Percentiles rank a stretch among this genome's conserved stretches.
Conservation (phyloP, 2,329 filamentous ascomycete genomes). For the Ceratocystis ficicola region DNA sequence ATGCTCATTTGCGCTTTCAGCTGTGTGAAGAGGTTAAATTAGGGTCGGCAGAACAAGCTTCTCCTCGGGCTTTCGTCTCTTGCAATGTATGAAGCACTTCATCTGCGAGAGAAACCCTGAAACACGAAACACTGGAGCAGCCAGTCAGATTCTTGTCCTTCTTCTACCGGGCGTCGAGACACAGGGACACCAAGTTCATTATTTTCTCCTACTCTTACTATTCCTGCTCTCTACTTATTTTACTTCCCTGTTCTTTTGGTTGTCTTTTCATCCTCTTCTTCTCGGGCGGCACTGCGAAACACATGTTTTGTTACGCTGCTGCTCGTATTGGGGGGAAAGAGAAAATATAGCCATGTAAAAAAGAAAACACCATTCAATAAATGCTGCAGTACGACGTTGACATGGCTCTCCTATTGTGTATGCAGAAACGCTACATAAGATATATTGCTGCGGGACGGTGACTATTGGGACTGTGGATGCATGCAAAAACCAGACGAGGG, state of each 20-base stretch:
- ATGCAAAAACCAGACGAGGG: not conserved
- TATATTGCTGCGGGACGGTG: not conserved
- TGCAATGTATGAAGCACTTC: too few species aligned
- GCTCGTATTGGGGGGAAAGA: not conserved
- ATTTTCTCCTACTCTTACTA: not conserved
- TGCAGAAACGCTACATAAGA: not conserved
- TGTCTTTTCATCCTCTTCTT: not conserved
- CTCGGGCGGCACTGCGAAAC: not conserved
- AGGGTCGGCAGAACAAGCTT: not conserved
- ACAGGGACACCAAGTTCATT: not conserved
- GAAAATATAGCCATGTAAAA: not conserved
- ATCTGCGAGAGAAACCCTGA: not conserved
- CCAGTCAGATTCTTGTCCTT: not conserved
- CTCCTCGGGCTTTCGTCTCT: not conserved
- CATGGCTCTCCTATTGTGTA: not conserved
- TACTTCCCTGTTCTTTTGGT: not conserved
- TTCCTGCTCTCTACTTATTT: not conserved
- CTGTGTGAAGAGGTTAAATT: not conserved
- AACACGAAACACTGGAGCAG: not conserved
- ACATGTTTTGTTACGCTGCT: not conserved
- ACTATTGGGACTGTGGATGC: not conserved
- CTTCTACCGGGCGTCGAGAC: not conserved
- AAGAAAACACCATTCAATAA: not conserved
- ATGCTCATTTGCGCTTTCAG: not conserved
- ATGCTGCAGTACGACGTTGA: conserved; percentile 4